Conservation (phyloP, 2,329 filamentous ascomycete genomes). For the Bipolaris sorokiniana region DNA sequence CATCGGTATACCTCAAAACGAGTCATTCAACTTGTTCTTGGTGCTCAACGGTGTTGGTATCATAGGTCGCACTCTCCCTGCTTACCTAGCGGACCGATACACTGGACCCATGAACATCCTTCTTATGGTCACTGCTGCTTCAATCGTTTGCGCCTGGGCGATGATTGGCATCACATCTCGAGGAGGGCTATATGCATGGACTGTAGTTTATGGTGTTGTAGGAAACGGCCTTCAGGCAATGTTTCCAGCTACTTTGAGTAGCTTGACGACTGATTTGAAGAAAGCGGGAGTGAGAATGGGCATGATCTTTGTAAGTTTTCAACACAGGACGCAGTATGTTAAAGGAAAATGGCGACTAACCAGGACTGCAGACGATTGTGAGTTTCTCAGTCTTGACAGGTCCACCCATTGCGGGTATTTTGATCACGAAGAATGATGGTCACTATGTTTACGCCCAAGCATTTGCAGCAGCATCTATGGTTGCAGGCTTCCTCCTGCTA, state of each 20-base stretch:
- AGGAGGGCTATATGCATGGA: slow-evolving; percentile 49
- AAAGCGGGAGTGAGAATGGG: slow-evolving; percentile 56
- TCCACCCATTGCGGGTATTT: slow-evolving; percentile 35
- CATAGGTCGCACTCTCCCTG: slow-evolving; percentile 57
- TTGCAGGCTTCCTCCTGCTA: not conserved
- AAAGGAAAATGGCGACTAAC: not conserved
- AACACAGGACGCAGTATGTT: not conserved
- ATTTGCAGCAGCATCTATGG: slow-evolving; percentile 35
- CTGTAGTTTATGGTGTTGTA: slow-evolving; percentile 56
- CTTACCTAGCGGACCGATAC: slow-evolving; percentile 51
- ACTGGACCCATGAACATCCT: slow-evolving; percentile 52
- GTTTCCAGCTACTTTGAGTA: slow-evolving; percentile 52
- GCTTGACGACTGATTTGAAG: slow-evolving; percentile 51
- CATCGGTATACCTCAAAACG: slow-evolving; percentile 50
- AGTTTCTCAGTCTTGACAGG: slow-evolving; percentile 38
- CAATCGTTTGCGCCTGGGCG: slow-evolving; percentile 55
- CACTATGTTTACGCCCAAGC: slow-evolving; percentile 52
- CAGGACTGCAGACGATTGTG: slow-evolving; percentile 12
- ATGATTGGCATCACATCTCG: slow-evolving; percentile 47
- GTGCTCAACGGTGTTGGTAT: slow-evolving; percentile 55
- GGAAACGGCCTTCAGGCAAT: slow-evolving; percentile 55
- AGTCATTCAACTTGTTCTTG: slow-evolving; percentile 53
- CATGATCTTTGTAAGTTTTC: slow-evolving; percentile 41
- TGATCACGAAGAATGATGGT: slow-evolving; percentile 47
- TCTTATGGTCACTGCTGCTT: slow-evolving; percentile 45